These are phyloP conservation scores for Candida silvicultrix DNA, from an alignment of 805 yeast genomes.

Conservation along the genomic window DNA sequence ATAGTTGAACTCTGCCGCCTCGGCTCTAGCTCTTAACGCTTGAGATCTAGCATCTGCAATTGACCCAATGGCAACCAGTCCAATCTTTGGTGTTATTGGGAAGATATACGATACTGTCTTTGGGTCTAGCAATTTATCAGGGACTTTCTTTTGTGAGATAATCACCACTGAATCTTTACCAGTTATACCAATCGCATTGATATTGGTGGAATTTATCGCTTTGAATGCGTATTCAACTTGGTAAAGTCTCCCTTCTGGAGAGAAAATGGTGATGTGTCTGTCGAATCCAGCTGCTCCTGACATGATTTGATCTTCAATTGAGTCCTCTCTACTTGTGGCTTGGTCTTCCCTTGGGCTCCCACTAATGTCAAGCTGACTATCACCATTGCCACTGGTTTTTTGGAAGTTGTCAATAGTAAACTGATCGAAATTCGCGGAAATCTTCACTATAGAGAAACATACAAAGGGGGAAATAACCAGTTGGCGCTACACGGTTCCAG, in stretches of 20 bases:
- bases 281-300: conserved; percentile 87
- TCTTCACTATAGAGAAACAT: no score
- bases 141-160: conserved; percentile 92
- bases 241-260: conserved; percentile 96
- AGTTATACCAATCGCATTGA: conserved; percentile 81
- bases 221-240: conserved; percentile 98
- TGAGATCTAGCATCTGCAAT: conserved; percentile 93
- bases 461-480: no score
- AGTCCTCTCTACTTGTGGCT: no score
- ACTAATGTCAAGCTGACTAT: no score
- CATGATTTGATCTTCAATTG: conserved; percentile 18
- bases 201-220: conserved; percentile 88
- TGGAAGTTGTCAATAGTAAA: no score
- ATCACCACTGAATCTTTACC: conserved; percentile 86
- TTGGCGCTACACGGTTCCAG: no score
- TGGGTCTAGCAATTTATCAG: conserved; percentile 90
- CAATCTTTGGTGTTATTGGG: conserved; percentile 72
- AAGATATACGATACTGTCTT: conserved; percentile 82
- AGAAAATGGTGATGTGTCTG: conserved; percentile 96
- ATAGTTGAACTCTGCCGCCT: conserved; percentile 92
- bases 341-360: no score
- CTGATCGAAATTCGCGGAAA: background rate
- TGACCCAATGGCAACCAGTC: conserved; percentile 91
- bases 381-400: background rate
- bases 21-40: conserved; percentile 87